Percentiles rank a stretch among this genome's conserved stretches.
Conservation (phyloP, 352 stramenopile species). For the Phytophthora sp. region DNA sequence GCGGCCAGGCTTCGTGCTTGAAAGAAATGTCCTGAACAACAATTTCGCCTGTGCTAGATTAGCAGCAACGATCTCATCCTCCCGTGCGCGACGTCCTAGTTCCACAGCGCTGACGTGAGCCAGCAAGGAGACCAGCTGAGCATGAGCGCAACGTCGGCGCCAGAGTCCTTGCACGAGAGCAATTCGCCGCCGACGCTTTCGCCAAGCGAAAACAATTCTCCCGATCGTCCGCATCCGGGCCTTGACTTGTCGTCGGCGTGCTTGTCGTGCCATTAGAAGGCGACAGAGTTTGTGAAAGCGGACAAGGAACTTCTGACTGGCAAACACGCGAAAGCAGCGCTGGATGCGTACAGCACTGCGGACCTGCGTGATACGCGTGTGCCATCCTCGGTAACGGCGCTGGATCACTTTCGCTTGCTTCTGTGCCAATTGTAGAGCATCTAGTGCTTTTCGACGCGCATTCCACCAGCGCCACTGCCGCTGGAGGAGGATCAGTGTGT, state of each 20-base stretch:
- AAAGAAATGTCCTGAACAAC: slow-evolving; percentile 25
- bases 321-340: slow-evolving; percentile 47
- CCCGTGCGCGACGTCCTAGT: slow-evolving; percentile 6
- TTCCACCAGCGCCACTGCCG: slow-evolving; percentile 42
- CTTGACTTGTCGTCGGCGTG: slow-evolving; percentile 22
- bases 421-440: slow-evolving; percentile 23
- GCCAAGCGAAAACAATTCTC: slow-evolving; percentile 26
- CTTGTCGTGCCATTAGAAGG: slow-evolving; percentile 31
- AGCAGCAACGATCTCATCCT: slow-evolving; percentile 31
- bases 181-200: slow-evolving; percentile 22
- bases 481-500: slow-evolving; percentile 37
- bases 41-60: background rate
- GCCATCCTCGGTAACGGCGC: slow-evolving; percentile 37
- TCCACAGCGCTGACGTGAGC: slow-evolving; percentile 1
- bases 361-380: slow-evolving; percentile 4
- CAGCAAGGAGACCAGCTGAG: slow-evolving; percentile 8
- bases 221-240: slow-evolving; percentile 17
- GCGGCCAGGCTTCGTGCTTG: slow-evolving; percentile 16
- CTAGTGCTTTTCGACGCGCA: background rate
- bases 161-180: slow-evolving; percentile 39
- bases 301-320: slow-evolving; percentile 43
- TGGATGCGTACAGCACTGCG: slow-evolving; percentile 44
- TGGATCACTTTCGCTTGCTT: slow-evolving; percentile 40
- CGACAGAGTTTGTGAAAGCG: slow-evolving; percentile 40
- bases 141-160: slow-evolving; percentile 24